Evolutionary conservation across 2,329 filamentous ascomycete species (phyloP).

Genomic region (Penicillium thymicola): DNA sequence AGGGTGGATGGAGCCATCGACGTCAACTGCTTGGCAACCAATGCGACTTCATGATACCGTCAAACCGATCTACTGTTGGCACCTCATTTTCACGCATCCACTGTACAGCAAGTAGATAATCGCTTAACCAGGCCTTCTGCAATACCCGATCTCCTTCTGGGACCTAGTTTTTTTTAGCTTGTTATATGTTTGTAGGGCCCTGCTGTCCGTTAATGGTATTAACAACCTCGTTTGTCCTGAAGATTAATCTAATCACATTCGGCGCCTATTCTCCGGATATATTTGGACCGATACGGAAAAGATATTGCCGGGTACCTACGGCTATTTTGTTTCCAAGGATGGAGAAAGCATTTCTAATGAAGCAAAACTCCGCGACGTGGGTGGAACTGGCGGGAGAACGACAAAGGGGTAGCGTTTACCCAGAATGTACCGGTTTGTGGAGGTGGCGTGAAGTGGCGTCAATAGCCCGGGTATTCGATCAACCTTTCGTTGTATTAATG

Average conservation of each 20-base stretch:
- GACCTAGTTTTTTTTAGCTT: too few relatives aligned
- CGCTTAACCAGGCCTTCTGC: too few relatives aligned
- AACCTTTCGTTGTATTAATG: too few relatives aligned
- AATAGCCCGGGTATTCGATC: too few relatives aligned
- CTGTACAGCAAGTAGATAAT: too few relatives aligned
- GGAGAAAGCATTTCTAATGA: not conserved
- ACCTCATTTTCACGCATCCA: too few relatives aligned
- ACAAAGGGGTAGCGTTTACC: conserved; percentile 10
- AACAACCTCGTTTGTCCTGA: too few relatives aligned
- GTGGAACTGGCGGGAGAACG: conserved; percentile 12
- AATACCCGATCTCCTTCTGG: too few relatives aligned
- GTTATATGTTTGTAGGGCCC: too few relatives aligned
- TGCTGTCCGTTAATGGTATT: too few relatives aligned
- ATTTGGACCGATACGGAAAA: not conserved
- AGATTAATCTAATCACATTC: not conserved
- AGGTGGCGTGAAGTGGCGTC: too few relatives aligned
- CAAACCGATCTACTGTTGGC: too few relatives aligned
- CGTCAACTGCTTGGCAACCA: not conserved
- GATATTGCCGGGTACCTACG: not conserved
- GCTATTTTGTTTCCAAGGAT: not conserved
- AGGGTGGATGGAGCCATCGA: not conserved
- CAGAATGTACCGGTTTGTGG: not conserved
- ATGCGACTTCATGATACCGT: not conserved
- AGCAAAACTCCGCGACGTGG: not conserved
- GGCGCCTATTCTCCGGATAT: not conserved